Percentiles rank a stretch among this genome's conserved stretches.
Conservation (phyloP, 116 monocot genomes). For the Papilionanthe hybrid region DNA sequence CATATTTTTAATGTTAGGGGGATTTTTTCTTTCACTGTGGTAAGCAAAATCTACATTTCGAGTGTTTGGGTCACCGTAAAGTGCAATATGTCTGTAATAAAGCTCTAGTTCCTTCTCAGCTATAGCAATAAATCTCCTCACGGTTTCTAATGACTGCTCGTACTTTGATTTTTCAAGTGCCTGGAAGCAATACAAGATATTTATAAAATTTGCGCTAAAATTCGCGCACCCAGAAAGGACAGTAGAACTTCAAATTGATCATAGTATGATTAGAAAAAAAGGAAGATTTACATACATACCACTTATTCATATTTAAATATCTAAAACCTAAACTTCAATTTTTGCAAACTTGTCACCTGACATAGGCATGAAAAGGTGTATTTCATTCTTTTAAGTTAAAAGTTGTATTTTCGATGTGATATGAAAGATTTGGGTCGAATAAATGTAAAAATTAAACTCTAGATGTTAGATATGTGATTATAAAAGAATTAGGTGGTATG, state of each 20-base stretch:
- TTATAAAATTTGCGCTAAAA: slow-evolving; percentile 1
- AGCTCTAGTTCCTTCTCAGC: slow-evolving; percentile 84
- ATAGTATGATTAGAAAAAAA: background rate
- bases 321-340: too few relatives aligned
- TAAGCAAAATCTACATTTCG: slow-evolving; percentile 37
- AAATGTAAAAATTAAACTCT: too few relatives aligned
- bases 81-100: slow-evolving; percentile 71
- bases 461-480: too few relatives aligned
- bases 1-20: slow-evolving; percentile 3
- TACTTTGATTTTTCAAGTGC: slow-evolving; percentile 95
- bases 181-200: slow-evolving; percentile 25
- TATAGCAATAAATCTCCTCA: slow-evolving; percentile 76
- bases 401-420: too few relatives aligned
- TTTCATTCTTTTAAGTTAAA: too few relatives aligned
- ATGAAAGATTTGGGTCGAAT: too few relatives aligned
- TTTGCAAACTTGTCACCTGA: too few relatives aligned
- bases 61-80: slow-evolving; percentile 57
- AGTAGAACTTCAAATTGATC: background rate
- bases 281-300: background rate
- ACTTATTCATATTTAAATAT: too few relatives aligned
- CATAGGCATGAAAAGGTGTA: too few relatives aligned
- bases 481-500: too few relatives aligned
- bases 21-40: slow-evolving; percentile 1
- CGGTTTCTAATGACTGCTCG: slow-evolving; percentile 87
- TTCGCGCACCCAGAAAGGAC: background rate